Conservation (phyloP, 2,329 filamentous ascomycete species). For the Myriangium duriaei region DNA sequence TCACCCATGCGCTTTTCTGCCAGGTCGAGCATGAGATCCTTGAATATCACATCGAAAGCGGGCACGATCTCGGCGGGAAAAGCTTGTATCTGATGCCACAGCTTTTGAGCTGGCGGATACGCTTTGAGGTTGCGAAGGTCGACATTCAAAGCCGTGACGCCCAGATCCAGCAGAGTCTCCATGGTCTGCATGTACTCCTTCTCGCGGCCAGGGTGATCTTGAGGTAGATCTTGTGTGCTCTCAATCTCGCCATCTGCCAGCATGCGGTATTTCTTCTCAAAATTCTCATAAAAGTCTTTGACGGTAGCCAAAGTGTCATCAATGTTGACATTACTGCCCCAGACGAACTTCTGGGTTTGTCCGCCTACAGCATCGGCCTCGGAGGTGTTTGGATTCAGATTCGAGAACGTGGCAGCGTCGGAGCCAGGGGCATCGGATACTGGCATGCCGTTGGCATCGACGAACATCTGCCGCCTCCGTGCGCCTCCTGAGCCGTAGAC, state of each 20-base stretch:
- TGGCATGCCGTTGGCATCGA: constrained; percentile 52
- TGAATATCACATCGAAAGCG: constrained; percentile 87
- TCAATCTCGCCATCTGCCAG: constrained; percentile 75
- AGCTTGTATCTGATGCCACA: constrained; percentile 88
- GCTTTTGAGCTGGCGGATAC: constrained; percentile 81
- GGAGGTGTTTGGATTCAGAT: constrained; percentile 69
- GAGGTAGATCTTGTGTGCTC: constrained; percentile 51
- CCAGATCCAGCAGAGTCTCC: constrained; percentile 81
- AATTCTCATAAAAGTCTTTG: constrained; percentile 86
- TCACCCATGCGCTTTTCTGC: constrained; percentile 67
- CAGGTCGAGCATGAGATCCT: constrained; percentile 85
- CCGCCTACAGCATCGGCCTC: constrained; percentile 83
- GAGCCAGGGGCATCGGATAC: constrained; percentile 37
- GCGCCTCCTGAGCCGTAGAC: constrained; percentile 42
- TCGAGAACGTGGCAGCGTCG: constrained; percentile 52
- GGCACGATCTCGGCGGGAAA: constrained; percentile 96
- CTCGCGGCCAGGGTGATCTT: constrained; percentile 57
- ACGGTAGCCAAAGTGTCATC: constrained; percentile 77
- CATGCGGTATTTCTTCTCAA: constrained; percentile 86
- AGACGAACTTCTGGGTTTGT: constrained; percentile 70
- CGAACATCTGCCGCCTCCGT: constrained; percentile 47
- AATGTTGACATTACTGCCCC: constrained; percentile 95
- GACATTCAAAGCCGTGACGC: constrained; percentile 71
- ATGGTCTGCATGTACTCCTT: constrained; percentile 77
- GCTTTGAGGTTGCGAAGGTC: constrained; percentile 82